phyloP scores from a whole-genome alignment of 179 eudicot genomes.

The Silene noctiflora region DNA sequence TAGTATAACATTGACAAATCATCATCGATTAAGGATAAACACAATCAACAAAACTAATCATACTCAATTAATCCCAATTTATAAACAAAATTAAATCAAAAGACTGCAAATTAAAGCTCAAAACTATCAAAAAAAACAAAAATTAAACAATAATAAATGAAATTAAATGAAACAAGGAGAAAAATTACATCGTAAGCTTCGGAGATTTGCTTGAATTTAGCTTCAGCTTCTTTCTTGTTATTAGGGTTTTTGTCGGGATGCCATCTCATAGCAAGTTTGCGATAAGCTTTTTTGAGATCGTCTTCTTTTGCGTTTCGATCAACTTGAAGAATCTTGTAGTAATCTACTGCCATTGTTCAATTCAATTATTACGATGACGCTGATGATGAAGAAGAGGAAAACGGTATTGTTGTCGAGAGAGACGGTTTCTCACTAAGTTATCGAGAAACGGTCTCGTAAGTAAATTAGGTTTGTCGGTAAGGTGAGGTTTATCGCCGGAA shows the following conservation, averaged over 20 bases:
- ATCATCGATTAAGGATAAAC: not conserved
- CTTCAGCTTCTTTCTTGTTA: conserved; percentile 75
- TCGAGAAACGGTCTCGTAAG: too few species aligned
- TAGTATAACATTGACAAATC: not conserved
- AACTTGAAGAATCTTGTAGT: conserved; percentile 71
- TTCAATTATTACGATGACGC: not conserved
- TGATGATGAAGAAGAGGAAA: not conserved
- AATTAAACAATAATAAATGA: not conserved
- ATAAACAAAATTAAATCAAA: not conserved
- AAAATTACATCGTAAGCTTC: conserved; percentile 77
- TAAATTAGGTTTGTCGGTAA: not conserved
- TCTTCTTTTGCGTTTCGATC: conserved; percentile 78
- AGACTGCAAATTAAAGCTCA: not conserved
- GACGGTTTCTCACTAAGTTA: too few species aligned
- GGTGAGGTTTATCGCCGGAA: conserved; percentile 9
- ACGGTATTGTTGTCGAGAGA: not conserved
- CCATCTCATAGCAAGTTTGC: conserved; percentile 95
- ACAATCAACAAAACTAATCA: not conserved
- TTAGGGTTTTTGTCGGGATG: conserved; percentile 95
- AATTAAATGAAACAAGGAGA: not conserved
- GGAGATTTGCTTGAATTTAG: conserved; percentile 89
- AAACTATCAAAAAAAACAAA: not conserved
- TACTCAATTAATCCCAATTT: not conserved
- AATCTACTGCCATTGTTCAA: conserved; percentile 62
- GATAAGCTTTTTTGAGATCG: conserved; percentile 83